Conservation (phyloP, 2,329 filamentous ascomycete genomes). For the Penicillium sp. region DNA sequence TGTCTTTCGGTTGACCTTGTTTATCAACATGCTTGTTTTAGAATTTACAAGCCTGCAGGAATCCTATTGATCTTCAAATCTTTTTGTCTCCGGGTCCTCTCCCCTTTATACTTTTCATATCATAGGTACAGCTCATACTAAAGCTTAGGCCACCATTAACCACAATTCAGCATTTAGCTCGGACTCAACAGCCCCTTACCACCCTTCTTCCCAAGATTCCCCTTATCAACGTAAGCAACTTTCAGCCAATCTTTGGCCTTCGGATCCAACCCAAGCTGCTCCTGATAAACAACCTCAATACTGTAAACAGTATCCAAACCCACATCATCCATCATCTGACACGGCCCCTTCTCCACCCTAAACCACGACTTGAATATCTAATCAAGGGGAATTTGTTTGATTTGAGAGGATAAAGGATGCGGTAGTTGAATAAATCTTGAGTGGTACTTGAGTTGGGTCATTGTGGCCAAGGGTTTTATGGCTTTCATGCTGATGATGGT, state of each 20-base stretch:
- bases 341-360: slow-evolving; percentile 19
- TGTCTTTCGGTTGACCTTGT: background rate
- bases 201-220: slow-evolving; percentile 18
- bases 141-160: no score
- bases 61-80: background rate
- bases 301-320: slow-evolving; percentile 24
- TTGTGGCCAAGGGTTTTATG: background rate
- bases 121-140: no score
- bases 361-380: slow-evolving; percentile 24
- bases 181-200: slow-evolving; percentile 17
- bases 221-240: slow-evolving; percentile 18
- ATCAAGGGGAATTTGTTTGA: slow-evolving; percentile 12
- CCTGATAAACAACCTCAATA: slow-evolving; percentile 18
- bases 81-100: no score
- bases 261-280: slow-evolving; percentile 8
- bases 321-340: slow-evolving; percentile 25
- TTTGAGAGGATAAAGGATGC: background rate
- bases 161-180: no score
- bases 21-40: background rate
- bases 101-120: no score
- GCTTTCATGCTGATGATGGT: background rate
- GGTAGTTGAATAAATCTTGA: no score
- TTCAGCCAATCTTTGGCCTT: slow-evolving; percentile 20
- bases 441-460: background rate
- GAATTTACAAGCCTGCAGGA: background rate